Conservation (phyloP, 441 rosid species). For the Macaranga tanarius region DNA sequence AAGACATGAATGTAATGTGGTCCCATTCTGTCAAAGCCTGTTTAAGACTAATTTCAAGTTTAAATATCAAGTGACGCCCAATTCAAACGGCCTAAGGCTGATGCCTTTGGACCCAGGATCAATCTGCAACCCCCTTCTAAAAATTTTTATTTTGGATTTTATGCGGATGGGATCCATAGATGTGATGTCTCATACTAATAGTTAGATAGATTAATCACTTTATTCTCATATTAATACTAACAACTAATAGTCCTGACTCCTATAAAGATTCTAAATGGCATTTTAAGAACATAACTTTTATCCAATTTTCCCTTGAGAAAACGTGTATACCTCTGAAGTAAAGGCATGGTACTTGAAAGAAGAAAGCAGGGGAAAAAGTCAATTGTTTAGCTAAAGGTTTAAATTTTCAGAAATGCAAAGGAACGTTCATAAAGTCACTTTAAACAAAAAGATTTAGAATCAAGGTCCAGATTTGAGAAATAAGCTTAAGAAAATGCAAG, state of each 20-base stretch:
- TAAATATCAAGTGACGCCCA: neutral
- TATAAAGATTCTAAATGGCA: neutral
- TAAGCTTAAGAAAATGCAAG: neutral
- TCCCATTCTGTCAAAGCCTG: neutral
- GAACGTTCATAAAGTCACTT: conserved; percentile 15
- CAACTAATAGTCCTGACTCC: too few relatives aligned
- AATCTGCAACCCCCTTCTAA: too few relatives aligned
- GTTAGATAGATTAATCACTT: too few relatives aligned
- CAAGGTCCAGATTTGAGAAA: neutral
- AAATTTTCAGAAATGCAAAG: too few relatives aligned
- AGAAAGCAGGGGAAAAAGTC: neutral
- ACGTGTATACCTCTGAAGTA: neutral
- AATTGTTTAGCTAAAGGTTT: neutral
- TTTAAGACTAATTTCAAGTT: neutral
- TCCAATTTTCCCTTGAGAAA: neutral
- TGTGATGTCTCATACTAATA: too few relatives aligned
- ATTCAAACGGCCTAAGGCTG: too few relatives aligned
- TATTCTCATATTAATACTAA: too few relatives aligned
- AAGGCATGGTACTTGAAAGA: conserved; percentile 1
- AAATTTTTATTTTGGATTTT: too few relatives aligned
- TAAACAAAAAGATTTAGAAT: neutral
- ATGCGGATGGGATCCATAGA: too few relatives aligned
- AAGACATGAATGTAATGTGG: neutral
- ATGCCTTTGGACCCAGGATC: too few relatives aligned
- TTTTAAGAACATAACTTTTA: neutral